Conservation (phyloP, 805 yeast species). For the Ogataea ramenticola region DNA sequence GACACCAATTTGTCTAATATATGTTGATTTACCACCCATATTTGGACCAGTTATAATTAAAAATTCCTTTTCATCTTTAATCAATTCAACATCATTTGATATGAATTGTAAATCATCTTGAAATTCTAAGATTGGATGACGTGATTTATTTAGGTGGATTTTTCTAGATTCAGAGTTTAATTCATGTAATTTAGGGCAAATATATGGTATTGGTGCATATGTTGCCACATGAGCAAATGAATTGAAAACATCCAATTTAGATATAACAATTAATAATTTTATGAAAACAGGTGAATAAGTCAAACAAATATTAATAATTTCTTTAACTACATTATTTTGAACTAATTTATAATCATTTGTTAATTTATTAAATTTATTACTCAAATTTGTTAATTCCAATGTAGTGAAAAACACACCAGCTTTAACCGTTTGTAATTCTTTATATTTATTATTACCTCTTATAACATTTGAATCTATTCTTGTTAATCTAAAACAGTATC, state of each 20-base stretch:
- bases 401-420: slow-evolving; percentile 95
- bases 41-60: slow-evolving; percentile 91
- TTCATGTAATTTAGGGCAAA: slow-evolving; percentile 57
- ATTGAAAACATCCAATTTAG: slow-evolving; percentile 75
- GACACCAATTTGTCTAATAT: slow-evolving; percentile 83
- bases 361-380: slow-evolving; percentile 49
- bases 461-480: slow-evolving; percentile 80
- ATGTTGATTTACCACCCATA: slow-evolving; percentile 97
- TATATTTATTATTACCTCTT: slow-evolving; percentile 54
- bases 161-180: slow-evolving; percentile 41
- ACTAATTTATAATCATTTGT: slow-evolving; percentile 64
- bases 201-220: slow-evolving; percentile 76
- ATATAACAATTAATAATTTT: slow-evolving; percentile 53
- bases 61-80: slow-evolving; percentile 55
- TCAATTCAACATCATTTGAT: slow-evolving; percentile 76
- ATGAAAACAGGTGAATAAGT: slow-evolving; percentile 79
- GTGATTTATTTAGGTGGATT: slow-evolving; percentile 59
- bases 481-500: slow-evolving; percentile 93
- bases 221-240: slow-evolving; percentile 82
- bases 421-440: slow-evolving; percentile 84
- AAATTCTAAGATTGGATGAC: slow-evolving; percentile 92
- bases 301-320: slow-evolving; percentile 71
- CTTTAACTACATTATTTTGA: slow-evolving; percentile 73
- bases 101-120: slow-evolving; percentile 90
- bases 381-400: slow-evolving; percentile 47